A percentile compares a stretch with the other conserved stretches of the same genome.
Evolutionary conservation across 2,329 filamentous ascomycete genomes (phyloP).

Genomic region (Nannizziopsis barbatae): DNA sequence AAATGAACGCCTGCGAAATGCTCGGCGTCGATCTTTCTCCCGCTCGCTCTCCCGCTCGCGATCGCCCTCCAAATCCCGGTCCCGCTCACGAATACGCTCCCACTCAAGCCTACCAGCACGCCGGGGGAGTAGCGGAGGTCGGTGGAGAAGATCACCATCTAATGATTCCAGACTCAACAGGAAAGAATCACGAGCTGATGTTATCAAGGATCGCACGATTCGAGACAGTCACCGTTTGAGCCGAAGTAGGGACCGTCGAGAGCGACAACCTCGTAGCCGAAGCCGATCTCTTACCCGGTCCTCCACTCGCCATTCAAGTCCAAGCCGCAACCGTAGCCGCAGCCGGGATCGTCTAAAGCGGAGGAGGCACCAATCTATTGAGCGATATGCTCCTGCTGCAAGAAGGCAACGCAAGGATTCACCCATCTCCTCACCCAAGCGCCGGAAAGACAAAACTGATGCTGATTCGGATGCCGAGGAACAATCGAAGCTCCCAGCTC

Average conservation of each 20-base stretch:
- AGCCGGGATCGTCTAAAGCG: conserved; percentile 23
- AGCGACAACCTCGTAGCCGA: conserved; percentile 21
- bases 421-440: conserved; percentile 32
- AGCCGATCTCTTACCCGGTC: conserved; percentile 21
- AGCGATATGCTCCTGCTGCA: conserved; percentile 35
- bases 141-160: conserved; percentile 36
- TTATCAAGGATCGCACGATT: conserved; percentile 36
- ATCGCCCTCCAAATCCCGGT: conserved; percentile 27
- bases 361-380: conserved; percentile 36
- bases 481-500: conserved; percentile 18
- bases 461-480: conserved; percentile 28
- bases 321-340: conserved; percentile 24
- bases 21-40: conserved; percentile 27
- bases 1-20: conserved; percentile 20
- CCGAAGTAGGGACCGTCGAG: conserved; percentile 27
- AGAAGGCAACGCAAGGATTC: conserved; percentile 35
- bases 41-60: conserved; percentile 28
- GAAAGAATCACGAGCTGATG: conserved; percentile 40
- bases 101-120: conserved; percentile 25
- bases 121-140: conserved; percentile 21
- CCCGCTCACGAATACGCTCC: conserved; percentile 23
- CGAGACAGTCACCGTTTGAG: conserved; percentile 36
- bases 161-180: conserved; percentile 33
- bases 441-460: conserved; percentile 31
- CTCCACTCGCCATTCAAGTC: conserved; percentile 24